Percentiles rank a stretch among this genome's conserved stretches.
Conservation (phyloP, 2,329 filamentous ascomycete species). For the Bipolaris oryzae region DNA sequence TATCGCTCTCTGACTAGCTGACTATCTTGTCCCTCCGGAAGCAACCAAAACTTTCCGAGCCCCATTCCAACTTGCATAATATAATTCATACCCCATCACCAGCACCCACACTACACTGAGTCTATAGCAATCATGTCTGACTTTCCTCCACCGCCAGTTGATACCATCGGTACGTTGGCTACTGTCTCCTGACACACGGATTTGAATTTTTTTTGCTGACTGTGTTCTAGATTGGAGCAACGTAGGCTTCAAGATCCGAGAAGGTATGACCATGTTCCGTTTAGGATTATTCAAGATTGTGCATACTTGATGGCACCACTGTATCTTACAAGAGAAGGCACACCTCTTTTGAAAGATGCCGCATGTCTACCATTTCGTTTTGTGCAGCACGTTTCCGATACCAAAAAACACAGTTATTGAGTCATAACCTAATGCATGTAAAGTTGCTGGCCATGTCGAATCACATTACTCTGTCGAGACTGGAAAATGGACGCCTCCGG, state of each 20-base stretch:
- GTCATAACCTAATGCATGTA: slow-evolving; percentile 9
- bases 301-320: neutral
- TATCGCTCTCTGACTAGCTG: slow-evolving; percentile 35
- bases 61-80: slow-evolving; percentile 14
- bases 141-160: slow-evolving; percentile 73
- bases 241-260: slow-evolving; percentile 88
- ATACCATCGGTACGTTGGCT: slow-evolving; percentile 67
- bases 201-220: slow-evolving; percentile 12
- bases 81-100: slow-evolving; percentile 9
- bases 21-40: slow-evolving; percentile 27
- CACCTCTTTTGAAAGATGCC: neutral
- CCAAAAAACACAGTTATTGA: neutral
- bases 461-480: slow-evolving; percentile 78
- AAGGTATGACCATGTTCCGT: slow-evolving; percentile 63
- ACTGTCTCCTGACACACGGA: neutral
- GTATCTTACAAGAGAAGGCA: neutral
- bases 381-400: neutral
- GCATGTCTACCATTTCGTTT: neutral
- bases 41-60: slow-evolving; percentile 17
- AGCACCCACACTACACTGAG: slow-evolving; percentile 1
- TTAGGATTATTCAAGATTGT: neutral
- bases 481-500: slow-evolving; percentile 76
- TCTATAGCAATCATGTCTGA: slow-evolving; percentile 37
- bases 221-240: slow-evolving; percentile 77
- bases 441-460: slow-evolving; percentile 94